Base-by-base conservation (phyloP, 2,329 filamentous ascomycete genomes). In the Mollisia scopiformis region DNA sequence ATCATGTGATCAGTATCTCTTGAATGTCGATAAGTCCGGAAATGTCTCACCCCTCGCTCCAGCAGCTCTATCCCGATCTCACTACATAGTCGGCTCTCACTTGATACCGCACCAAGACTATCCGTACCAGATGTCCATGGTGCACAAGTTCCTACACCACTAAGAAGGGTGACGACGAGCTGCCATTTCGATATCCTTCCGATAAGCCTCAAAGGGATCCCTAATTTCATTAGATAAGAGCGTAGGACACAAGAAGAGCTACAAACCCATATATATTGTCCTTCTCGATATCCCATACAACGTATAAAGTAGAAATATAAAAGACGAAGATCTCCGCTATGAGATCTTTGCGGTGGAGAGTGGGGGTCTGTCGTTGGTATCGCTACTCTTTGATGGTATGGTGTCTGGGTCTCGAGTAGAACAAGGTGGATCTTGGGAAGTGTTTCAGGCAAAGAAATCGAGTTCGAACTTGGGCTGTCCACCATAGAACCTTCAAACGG, bases 81-180 rank as follows among this genome's bases (percentile, higher is more conserved):
- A 69, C 82, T 84, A 62, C 83, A 86, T 62, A 82, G 74, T 6
- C 75, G 72, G 62, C 77, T 83, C 68, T 85, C 82, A 55, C 80
- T 83, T 1, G 83, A 80, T 19, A 84, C 80, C 16, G 82, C 83
- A 10, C 82, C 82, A 31, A 60, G 49, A 51, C 53, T 62, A 33
- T 66, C 56, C 19, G 35, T 37, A 13, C 43, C 52, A 8, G 27
- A 8, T 10, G 52, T 47, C 19, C 55, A 19, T 3, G 41, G 39
- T n/a, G 30, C n/a, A 19, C 27, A 35, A 6, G 27, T 31, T 8
- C 30, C 19, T 11, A 35, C 6, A 8, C 31, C 13, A 25, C 49
- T 51, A 13, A 51, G 4, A 21, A 47, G 7, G 19, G 21, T 27
- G 43, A 28, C 37, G 6, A 41, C 7, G 2, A 47, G 25, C 43